Evolutionary conservation across 2,329 filamentous ascomycete genomes (phyloP), one percentile per base, ranked within the genome.

Genomic region (Beauveria medogensis): DNA sequence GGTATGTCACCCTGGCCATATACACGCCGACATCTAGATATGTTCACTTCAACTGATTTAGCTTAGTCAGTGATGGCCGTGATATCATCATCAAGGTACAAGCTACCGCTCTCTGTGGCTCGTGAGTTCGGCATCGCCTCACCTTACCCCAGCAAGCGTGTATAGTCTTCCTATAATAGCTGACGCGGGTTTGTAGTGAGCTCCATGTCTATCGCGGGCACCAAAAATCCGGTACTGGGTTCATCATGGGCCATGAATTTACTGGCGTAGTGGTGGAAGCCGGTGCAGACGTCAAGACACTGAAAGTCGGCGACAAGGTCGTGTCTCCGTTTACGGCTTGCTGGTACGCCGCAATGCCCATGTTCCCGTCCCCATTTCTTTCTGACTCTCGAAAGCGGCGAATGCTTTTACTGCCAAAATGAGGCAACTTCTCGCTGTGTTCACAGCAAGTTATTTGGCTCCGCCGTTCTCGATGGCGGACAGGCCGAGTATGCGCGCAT

Each of bases 121-220:
- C 89, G 90, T 92, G 77, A 70, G 84, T 78, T 62, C 44, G 51
- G 44, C 30, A 47, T 28, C 14, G 30, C 44, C 16, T 37, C 16
- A 28, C 60, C 37, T 22, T 52, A 20, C 5, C 20, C 14, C n/a
- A 26, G n/a, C 12, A n/a, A 5, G 8, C 34, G 7, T 37, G 34
- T 30, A 28, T 18, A 5, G 6, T 54, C 34, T n/a, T 18, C 37
- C 7, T 41, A 22, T 22, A 43, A 43, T 9, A 10, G 22, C 37
- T 16, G 40, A 24, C 46, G 30, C 14, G 12, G 16, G 7, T 24
- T 50, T 52, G 55, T 65, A 92, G 89, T 69, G 92, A 96, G 70
- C 80, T 96, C 43, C 92, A 96, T 74, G 86, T 91, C 59, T 96
- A 87, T 75, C 88, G 92, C 51, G 92, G 92, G 41, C 87, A 91